Evolutionary conservation across 163 green algal genomes (phyloP), one percentile per base, ranked within the genome.

Genomic region (Botryococcus braunii): DNA sequence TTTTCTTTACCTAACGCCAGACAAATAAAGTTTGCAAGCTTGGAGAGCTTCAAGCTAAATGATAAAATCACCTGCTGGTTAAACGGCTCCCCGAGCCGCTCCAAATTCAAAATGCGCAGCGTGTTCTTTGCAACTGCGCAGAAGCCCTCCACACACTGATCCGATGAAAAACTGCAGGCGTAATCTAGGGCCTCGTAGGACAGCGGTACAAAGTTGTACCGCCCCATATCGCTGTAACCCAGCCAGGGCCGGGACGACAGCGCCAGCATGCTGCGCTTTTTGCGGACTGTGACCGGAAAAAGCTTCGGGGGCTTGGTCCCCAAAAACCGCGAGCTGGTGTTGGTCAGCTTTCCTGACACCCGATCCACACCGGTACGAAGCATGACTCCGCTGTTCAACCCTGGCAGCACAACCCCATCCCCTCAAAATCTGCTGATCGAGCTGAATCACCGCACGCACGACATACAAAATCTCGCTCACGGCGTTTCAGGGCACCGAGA

Each of bases 131-230:
- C 78, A 34, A 98, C 90, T 2, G 89, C 88, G 46, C 97, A 92
- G 76, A 99, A 91, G 65, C 92, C 94, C 82, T 99, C 94, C n/a
- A 89, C 88, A 61, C 90, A 96, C 81, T 96, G 86, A 63, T 97
- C 92, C 0, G 77, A 90, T 4, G 86, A 75, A 76, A 98, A 97
- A n/a, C 82, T 62, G 41, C 84, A 81, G 5, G 91, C 91, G 48
- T 91, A 83, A 75, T 98, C 89, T 5, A 99, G 81, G 0, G 85
- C 70, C 55, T 96, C 91, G 65, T 96, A 97, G n/a, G 85, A 94
- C 13, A 97, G 80, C 8, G 94, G 94, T n/a, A 82, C 83, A 56
- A 98, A 78, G 66, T 82, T 85, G 77, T 92, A 97, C 46, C 88
- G 77, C 23, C 93, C 93, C 79, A 91, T 82, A 74, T 92, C 80